Base-by-base conservation (phyloP, 2,329 filamentous ascomycete genomes). In the Xylaria sp. region DNA sequence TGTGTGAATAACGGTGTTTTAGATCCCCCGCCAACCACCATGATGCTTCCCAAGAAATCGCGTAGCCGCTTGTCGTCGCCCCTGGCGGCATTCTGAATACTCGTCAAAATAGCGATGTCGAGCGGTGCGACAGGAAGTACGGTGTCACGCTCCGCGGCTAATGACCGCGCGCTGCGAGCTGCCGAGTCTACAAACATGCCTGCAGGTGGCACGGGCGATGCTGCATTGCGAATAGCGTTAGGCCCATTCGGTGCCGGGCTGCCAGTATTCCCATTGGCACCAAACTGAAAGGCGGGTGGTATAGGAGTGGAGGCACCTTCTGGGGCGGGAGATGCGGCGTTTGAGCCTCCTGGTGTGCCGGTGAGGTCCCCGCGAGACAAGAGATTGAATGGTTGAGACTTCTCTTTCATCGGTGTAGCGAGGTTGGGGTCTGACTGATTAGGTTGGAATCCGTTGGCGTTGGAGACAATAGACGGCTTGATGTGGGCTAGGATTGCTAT, bases 11-110 rank as follows among this genome's bases (percentile, higher is more conserved):
- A 89, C 0, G 92, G 90, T 0, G 92, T 90, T 83, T 96, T 93
- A 72, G 92, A 90, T 2, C 93, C 94, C 37, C 94, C 94, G 57
- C 94, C 94, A 63, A 97, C 90, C 1, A 97, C 89, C 92, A 97
- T 96, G 82, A 97, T 95, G 56, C 92, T 92, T 46, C 93, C 92
- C 39, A 97, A 86, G 77, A 97, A 92, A 78, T 99, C 96, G 63
- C 93, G 91, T 72, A 95, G 90, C 81, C 97, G 97, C 83, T 96
- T 95, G 73, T 98, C 94, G 78, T 98, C 95, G 66, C 91, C 91
- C 71, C 91, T 92, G 62, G 94, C 91, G 8, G 94, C 96, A 80
- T 97, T 92, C 57, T 92, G 88, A 76, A 98, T 97, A 58, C 91
- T 94, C 18, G 92, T 94, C 69, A 98, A 87, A 75, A 99, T 97